Base-by-base conservation (phyloP, 2,329 filamentous ascomycete species). In the Diaporthe vexans region DNA sequence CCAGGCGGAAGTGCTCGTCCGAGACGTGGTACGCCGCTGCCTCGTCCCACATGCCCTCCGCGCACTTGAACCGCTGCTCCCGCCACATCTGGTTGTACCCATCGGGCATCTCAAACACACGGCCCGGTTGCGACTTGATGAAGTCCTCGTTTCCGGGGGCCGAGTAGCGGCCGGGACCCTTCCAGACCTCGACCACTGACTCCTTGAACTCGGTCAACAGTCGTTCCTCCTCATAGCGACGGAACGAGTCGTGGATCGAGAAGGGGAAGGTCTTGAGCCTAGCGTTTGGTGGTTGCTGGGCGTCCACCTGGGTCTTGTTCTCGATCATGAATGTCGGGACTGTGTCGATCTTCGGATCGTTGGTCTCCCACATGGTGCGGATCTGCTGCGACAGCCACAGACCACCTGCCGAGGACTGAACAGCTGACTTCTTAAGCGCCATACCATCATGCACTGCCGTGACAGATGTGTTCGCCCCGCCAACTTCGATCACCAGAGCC, bases 151-250 rank as follows among this genome's bases (percentile, higher is more conserved):
- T 97, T 51, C 92, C 91, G 29, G 85, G 89, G 78, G 83, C 84
- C 56, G 83, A 83, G 79, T 95, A 91, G 76, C 91, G 89, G 74
- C 92, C 92, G 0, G 94, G 94, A 0, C 94, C 94, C 35, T 91
- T 91, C 96, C 97, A 99, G 19, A 96, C 92, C 84, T 98, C 95
- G 37, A 98, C 95, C 21, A 98, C 95, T 24, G 94, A 97, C 85
- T 99, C 97, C 86, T 99, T 99, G 90, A 97, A 99, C 82, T 98
- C 95, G 51, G 94, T 95, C 73, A 99, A 86, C 56, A 98, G 93
- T 71, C 96, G 94, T 83, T 98, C 97, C 86, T 99, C 95, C 84
- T 98, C 93, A 77, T 96, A 92, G 24, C 88, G 87, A 75, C 93
- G 92, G 89, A 95, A 98, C 1, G 94, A 95, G 37, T 91, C 88